A percentile compares a stretch with the other conserved stretches of the same genome.
These are phyloP conservation scores for Aspergillus coremiiformis DNA, from an alignment of 495 filamentous ascomycete genomes.

Conservation along the genomic window DNA sequence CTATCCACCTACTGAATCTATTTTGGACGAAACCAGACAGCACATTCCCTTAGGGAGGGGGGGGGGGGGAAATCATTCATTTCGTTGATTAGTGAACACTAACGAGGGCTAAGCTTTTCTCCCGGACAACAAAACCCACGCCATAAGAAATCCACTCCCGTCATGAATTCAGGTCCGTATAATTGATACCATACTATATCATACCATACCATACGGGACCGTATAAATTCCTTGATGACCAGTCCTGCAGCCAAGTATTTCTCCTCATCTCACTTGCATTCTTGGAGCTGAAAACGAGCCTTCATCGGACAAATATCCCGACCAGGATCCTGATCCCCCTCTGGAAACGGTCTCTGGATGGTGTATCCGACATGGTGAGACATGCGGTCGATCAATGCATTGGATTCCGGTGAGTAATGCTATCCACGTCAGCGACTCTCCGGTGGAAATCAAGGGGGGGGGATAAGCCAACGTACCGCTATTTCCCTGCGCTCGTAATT, in stretches of 20 bases:
- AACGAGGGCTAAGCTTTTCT: no score
- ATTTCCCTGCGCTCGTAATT: conserved; percentile 1
- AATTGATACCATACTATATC: no score
- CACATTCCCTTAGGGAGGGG: no score
- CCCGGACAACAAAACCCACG: no score
- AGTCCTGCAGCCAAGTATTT: background rate
- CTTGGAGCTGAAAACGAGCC: background rate
- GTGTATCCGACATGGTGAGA: conserved; percentile 1
- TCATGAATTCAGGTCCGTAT: no score
- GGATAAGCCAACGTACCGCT: background rate
- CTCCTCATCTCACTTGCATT: background rate
- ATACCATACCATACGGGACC: no score
- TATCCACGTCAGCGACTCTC: background rate
- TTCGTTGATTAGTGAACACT: no score
- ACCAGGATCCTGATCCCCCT: conserved; percentile 1
- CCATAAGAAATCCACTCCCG: no score
- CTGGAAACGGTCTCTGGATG: background rate
- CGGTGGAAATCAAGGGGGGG: background rate
- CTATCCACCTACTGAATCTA: no score
- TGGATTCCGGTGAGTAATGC: conserved; percentile 2
- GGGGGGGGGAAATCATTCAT: no score
- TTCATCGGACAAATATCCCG: conserved; percentile 3
- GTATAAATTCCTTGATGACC: no score
- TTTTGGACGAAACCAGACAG: no score
- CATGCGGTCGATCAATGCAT: conserved; percentile 1